Base-by-base conservation (phyloP, 108 stramenopile genomes). In the Epipyxis sp. region DNA sequence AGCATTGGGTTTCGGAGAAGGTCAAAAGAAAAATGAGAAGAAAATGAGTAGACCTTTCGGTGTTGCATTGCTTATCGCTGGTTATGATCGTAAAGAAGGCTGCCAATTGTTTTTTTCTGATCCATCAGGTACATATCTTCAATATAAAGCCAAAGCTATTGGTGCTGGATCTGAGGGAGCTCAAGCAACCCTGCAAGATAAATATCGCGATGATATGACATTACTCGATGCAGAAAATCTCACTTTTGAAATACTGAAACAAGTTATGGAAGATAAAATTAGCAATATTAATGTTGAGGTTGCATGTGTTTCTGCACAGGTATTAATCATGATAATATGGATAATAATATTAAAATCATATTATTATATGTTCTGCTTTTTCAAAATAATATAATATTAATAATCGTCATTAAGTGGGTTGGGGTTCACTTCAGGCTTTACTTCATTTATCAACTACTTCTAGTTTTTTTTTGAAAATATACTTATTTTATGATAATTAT, bases 201-300 rank as follows among this genome's bases (percentile, higher is more conserved):
- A 88, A 68, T 99, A 95, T 81, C 91, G 88, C 58, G 93, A 94
- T 72, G 86, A 86, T 44, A 89, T 99, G 89, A 94, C 97, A 0
- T 79, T 98, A 79, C 87, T 89, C 59, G 97, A 99, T 78, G 98
- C 97, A 2, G 94, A 96, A 84, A 87, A 91, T 25, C 84, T 97
- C 77, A 94, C 94, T 0, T 80, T 97, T 76, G 85, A 79, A 57
- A 94, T 94, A 2, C 86, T 99, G 79, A 96, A 96, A 85, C 94
- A 95, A 86, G 97, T 98, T 59, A 99, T 99, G 98, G 98, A 99
- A 87, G 98, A 98, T 84, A 96, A 95, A 86, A 93, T 99, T 77
- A 93, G 87, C 1, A 89, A 86, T 39, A 94, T 95, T 59, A 98
- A 99, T 84, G 92, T 98, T 27, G 97, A 98, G 82, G 81, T 98